Evolutionary conservation across 1,284 basidiomycete genomes (phyloP).

Genomic region (Cutaneotrichosporon arboriforme): DNA sequence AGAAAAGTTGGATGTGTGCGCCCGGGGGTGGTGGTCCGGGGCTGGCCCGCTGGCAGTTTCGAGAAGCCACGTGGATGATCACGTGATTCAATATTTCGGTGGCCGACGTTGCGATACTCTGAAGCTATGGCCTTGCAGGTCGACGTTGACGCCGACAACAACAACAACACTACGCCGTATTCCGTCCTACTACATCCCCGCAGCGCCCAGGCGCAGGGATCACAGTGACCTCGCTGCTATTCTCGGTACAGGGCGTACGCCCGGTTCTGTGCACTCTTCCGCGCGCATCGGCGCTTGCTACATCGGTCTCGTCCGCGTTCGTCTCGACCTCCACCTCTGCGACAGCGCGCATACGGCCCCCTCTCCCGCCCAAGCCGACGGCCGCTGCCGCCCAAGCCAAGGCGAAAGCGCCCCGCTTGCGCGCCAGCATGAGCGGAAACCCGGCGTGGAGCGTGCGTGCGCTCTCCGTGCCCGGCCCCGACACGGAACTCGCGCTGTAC

Average conservation of each 20-base stretch:
- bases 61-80: neutral
- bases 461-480: constrained; percentile 55
- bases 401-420: neutral
- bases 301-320: too few species aligned
- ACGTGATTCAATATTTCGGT: constrained; percentile 4
- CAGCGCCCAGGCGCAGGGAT: too few species aligned
- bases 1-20: neutral
- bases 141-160: too few species aligned
- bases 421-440: constrained; percentile 5
- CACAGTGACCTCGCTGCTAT: too few species aligned
- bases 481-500: constrained; percentile 70
- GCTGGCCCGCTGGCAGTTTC: neutral
- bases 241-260: too few species aligned
- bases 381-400: neutral
- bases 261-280: neutral
- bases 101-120: too few species aligned
- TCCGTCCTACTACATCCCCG: too few species aligned
- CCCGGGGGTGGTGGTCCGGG: too few species aligned
- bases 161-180: too few species aligned
- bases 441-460: constrained; percentile 43
- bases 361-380: neutral
- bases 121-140: too few species aligned
- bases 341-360: neutral
- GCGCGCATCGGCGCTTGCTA: neutral
- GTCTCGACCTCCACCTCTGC: too few species aligned